Base-by-base conservation (phyloP, 1,284 basidiomycete species). In the Erythrobasidium hasegawianum region DNA sequence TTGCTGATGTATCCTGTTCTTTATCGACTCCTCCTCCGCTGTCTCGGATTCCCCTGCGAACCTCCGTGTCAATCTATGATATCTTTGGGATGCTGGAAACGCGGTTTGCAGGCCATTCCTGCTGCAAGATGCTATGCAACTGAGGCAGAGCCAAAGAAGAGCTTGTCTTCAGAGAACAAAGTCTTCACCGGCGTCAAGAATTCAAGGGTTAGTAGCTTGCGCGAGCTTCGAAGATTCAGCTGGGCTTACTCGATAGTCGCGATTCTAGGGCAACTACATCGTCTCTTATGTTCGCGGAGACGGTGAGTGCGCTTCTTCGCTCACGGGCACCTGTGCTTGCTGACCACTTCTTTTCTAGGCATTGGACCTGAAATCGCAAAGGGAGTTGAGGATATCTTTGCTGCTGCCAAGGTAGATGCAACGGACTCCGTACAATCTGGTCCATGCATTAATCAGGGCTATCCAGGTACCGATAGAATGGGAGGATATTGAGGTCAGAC, bases 281-380 rank as follows among this genome's bases (percentile, higher is more conserved):
- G 67, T 68, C 33, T 64, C 59, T 5, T 53, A 64, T 18, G 50
- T 68, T 33, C 61, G 45, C 40, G 67, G 50, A 27, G 57, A 60
- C 26, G 59, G 57, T 43, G 27, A 11, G 27, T n/a, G 5, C 7
- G 16, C 24, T 14, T 33, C 33, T 20, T 7, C 7, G 2, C 22
- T 22, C 50, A 26, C 8, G 4, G 7, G 26, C 47, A 20, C 5
- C 38, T 14, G n/a, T 38, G 13, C 18, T 24, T 18, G 20, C 57
- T 45, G 38, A n/a, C 22, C 10, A 5, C 14, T 14, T 59, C 10
- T 18, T 2, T n/a, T 43, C 8, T 18, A 20, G 91, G 94, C 79
- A 98, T 99, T 82, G 96, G 96, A 57, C 93, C 95, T 56, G 96
- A 99, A 82, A 97, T 99, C 75, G 90, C 91, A 79, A 83, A 96